phyloP scores from a whole-genome alignment of 495 filamentous ascomycete species.

The Lindgomyces ingoldianus region DNA sequence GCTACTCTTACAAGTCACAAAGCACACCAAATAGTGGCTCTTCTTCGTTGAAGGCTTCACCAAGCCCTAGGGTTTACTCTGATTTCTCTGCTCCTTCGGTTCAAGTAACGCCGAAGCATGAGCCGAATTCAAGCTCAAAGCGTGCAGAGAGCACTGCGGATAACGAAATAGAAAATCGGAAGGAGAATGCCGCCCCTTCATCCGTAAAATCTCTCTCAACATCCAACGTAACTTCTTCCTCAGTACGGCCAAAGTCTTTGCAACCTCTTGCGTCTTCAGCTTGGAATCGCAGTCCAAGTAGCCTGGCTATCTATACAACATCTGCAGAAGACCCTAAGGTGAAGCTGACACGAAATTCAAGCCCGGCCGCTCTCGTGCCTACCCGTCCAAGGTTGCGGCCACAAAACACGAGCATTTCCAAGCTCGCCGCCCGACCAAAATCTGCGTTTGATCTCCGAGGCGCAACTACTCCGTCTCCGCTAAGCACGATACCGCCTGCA shows the following conservation, averaged over 20 bases:
- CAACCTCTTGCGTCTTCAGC: neutral
- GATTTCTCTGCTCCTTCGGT: conserved; percentile 18
- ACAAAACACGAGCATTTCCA: conserved; percentile 1
- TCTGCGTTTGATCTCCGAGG: conserved; percentile 41
- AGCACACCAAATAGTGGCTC: conserved; percentile 9
- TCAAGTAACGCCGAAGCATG: conserved; percentile 4
- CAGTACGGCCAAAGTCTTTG: neutral
- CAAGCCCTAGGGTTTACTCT: conserved; percentile 22
- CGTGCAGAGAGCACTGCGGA: neutral
- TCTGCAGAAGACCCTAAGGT: conserved; percentile 2
- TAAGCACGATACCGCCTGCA: neutral
- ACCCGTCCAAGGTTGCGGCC: neutral
- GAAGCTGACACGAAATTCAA: neutral
- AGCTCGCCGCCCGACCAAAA: conserved; percentile 24
- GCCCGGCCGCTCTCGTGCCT: neutral
- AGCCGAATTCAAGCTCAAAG: neutral
- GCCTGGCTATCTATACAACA: conserved; percentile 17
- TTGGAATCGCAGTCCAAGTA: conserved; percentile 6
- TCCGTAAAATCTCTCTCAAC: neutral
- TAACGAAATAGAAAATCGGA: conserved; percentile 4
- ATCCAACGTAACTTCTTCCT: neutral
- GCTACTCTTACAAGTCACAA: neutral
- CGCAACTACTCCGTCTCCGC: conserved; percentile 4
- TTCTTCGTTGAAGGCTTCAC: conserved; percentile 5
- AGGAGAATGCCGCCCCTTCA: conserved; percentile 6